Percentiles rank a stretch among this genome's conserved stretches.
phyloP scores from a whole-genome alignment of 2,329 filamentous ascomycete genomes.

The Canariomyces notabilis region DNA sequence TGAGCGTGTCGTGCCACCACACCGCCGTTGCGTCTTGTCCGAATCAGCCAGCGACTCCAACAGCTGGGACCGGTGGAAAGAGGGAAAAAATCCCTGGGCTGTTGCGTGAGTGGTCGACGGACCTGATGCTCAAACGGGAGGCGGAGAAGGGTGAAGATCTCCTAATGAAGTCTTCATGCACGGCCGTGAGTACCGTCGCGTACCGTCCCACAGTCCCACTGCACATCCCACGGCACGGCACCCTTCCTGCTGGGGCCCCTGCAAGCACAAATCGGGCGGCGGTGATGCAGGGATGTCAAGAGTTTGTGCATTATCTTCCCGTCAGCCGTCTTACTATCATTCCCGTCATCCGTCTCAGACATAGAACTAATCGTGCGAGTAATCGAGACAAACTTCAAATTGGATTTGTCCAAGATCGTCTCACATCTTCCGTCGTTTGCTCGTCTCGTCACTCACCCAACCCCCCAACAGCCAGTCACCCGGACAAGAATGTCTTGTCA shows the following conservation, averaged over 20 bases:
- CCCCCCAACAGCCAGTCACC: too few species aligned
- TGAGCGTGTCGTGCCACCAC: slow-evolving; percentile 26
- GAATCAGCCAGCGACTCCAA: slow-evolving; percentile 15
- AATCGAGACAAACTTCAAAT: background rate
- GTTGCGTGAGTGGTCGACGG: slow-evolving; percentile 19
- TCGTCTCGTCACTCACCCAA: too few species aligned
- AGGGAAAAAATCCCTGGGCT: slow-evolving; percentile 1
- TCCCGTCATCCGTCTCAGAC: background rate
- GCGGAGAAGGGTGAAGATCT: slow-evolving; percentile 11
- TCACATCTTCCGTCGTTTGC: too few species aligned
- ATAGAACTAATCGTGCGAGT: background rate
- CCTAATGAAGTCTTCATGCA: slow-evolving; percentile 24
- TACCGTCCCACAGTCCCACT: slow-evolving; percentile 1
- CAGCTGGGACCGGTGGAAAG: slow-evolving; percentile 7
- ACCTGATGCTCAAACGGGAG: slow-evolving; percentile 19
- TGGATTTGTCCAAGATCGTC: too few species aligned
- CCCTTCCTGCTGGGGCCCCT: slow-evolving; percentile 8
- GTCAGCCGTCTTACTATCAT: slow-evolving; percentile 1
- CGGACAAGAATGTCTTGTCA: too few species aligned
- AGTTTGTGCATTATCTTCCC: background rate
- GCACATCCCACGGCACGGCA: background rate
- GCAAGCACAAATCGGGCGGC: slow-evolving; percentile 18
- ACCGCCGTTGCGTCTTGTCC: slow-evolving; percentile 17
- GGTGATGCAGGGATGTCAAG: slow-evolving; percentile 9
- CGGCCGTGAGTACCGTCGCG: slow-evolving; percentile 18